Evolutionary conservation across 1,139 yeast species (phyloP), one percentile per base, ranked within the genome.

Genomic region (Nadsonia commutata): DNA sequence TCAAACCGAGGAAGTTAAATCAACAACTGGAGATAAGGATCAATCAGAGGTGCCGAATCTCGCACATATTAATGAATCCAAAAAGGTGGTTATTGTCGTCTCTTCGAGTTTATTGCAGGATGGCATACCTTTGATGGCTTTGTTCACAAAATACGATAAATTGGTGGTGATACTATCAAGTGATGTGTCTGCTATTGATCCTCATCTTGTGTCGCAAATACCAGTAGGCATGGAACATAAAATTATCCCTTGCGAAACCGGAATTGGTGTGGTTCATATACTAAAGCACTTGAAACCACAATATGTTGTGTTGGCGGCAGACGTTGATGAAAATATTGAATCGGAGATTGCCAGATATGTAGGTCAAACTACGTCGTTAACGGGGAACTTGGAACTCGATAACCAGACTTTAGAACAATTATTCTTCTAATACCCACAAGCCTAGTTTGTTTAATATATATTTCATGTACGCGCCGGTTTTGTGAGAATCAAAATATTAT

Each of bases 251-350:
- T 57, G 62, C 31, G 60, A 58, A 40, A 57, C 62, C 5, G 51
- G 49, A 21, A 46, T 50, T 18, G 63, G 63, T 11, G 50, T 57
- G 41, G 46, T 51, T 5, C 63, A 59, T 43, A 54, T 59, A 18
- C 48, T 58, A 22, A 59, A 59, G 46, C 63, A 59, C 40, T 44
- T 59, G 21, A 48, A 59, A 20, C 52, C 63, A 2, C 55, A 56
- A 20, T 45, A 51, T 40, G 58, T 53, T 19, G 49, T 57, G 7
- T 44, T 57, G 3, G 55, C 59, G 4, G 43, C 45, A 13, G 58
- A 56, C 20, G 48, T 51, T 18, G 46, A 51, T 2, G 46, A 42
- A 20, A 46, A 45, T 6, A 47, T 43, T 8, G 46, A 47, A 4
- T 42, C 45, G 2, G 54, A 50, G 18, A 48, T 58, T 37, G 47